phyloP scores from a whole-genome alignment of 2,329 filamentous ascomycete species.

The Alternaria arborescens region DNA sequence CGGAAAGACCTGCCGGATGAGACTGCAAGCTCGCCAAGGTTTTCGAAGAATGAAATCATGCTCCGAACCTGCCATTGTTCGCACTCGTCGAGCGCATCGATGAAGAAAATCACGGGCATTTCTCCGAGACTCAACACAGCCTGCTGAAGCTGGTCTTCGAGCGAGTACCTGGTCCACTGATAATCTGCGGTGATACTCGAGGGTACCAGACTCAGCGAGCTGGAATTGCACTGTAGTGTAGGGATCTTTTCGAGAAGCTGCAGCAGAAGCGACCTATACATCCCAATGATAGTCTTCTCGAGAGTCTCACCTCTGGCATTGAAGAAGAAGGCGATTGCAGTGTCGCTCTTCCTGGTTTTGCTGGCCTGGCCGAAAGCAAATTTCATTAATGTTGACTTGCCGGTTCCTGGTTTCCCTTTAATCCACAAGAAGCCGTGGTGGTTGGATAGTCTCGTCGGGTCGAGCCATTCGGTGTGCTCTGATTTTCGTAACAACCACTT shows the following conservation, averaged over 20 bases:
- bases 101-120: slow-evolving; percentile 32
- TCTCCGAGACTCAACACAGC: slow-evolving; percentile 22
- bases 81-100: slow-evolving; percentile 62
- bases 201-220: background rate
- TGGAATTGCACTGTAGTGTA: slow-evolving; percentile 15
- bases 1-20: slow-evolving; percentile 27
- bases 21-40: slow-evolving; percentile 42
- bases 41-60: slow-evolving; percentile 58
- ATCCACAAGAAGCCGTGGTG: slow-evolving; percentile 59
- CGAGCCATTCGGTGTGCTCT: slow-evolving; percentile 52
- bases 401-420: slow-evolving; percentile 48
- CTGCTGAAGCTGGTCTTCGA: slow-evolving; percentile 30
- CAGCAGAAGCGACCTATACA: slow-evolving; percentile 36
- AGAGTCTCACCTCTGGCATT: slow-evolving; percentile 32
- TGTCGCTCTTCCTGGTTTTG: slow-evolving; percentile 15
- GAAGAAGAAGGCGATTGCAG: slow-evolving; percentile 37
- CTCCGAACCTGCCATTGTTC: slow-evolving; percentile 53
- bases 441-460: slow-evolving; percentile 32
- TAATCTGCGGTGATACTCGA: slow-evolving; percentile 10
- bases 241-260: slow-evolving; percentile 33
- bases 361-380: slow-evolving; percentile 23
- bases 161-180: slow-evolving; percentile 22
- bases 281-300: slow-evolving; percentile 34
- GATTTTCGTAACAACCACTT: slow-evolving; percentile 52
- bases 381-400: slow-evolving; percentile 58